Base-by-base conservation (phyloP, 257 asterid species). In the Nicotiana benthamiana region DNA sequence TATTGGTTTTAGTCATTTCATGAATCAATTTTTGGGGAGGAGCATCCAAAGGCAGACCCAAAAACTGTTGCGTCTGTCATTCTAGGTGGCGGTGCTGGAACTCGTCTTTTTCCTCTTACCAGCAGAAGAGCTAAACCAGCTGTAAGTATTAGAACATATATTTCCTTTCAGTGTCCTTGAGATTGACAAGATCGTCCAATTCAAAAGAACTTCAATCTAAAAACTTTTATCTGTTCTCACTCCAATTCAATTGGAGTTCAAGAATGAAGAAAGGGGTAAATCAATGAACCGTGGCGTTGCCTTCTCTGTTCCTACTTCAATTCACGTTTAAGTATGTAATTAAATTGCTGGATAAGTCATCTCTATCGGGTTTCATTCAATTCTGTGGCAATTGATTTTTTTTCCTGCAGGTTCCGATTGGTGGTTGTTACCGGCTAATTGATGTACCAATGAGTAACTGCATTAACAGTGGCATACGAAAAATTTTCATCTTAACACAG, bases 401-500 rank as follows among this genome's bases (percentile, higher is more conserved):
- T 77, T 82, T 32, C 75, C 46, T 40, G 11, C 46, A 94, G 99
- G 98, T 96, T 48, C 98, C 98, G 0, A 89, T 94, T 75, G 98
- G 99, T 59, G 99, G 99, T 48, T 92, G 97, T 82, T 96, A 94
- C 78, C 86, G 98, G 89, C 91, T 96, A 7, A 96, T 96, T 75
- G 99, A 96, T 83, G 95, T 94, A 13, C 98, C 98, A 0, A 92
- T 96, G 98, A 94, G 97, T 82, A 96, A 94, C 90, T 96, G 98
- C 90, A 94, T 96, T 83, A 96, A 96, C 87, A 94, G 99, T 75
- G 98, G 98, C 84, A 91, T 94, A 74, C 81, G 92, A 59, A 96
- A 92, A 86, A 94, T 94, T 65, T 96, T 94, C 89, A 90, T 94
- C n/a, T 80, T 96, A 80, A 96, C 98, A 52, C 99, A 96, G 88